These are phyloP conservation scores for Solanum chilense DNA, from an alignment of 257 asterid genomes.

Conservation along the genomic window DNA sequence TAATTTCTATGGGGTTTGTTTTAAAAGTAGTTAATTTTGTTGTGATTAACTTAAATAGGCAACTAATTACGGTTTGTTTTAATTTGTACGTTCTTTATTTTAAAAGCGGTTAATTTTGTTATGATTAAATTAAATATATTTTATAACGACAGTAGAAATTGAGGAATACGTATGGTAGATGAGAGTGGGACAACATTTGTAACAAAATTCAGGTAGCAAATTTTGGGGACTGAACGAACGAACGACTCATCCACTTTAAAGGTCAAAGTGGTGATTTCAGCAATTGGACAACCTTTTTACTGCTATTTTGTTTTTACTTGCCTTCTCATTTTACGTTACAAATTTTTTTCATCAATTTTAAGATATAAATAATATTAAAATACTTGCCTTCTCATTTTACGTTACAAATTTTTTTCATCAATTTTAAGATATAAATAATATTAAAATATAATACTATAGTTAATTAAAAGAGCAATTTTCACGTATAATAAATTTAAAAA, in stretches of 20 bases:
- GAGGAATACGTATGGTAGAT: background rate
- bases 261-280: constrained; percentile 55
- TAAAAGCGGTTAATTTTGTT: background rate
- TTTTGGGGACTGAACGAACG: constrained; percentile 15
- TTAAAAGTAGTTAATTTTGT: constrained; percentile 35
- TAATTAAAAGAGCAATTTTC: too few species aligned
- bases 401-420: background rate
- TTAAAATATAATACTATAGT: too few species aligned
- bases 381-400: background rate
- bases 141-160: background rate
- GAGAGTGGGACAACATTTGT: constrained; percentile 12
- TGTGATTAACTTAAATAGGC: constrained; percentile 6
- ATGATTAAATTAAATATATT: too few species aligned
- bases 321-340: background rate
- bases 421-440: too few species aligned
- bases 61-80: background rate
- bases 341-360: too few species aligned
- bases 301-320: constrained; percentile 34
- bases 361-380: too few species aligned
- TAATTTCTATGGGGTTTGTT: constrained; percentile 23
- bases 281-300: constrained; percentile 27
- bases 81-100: background rate
- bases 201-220: constrained; percentile 33
- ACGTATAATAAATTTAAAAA: too few species aligned
- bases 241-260: constrained; percentile 11